phyloP scores from a whole-genome alignment of 805 yeast species.

The Monosporozyma yasuniensis region DNA sequence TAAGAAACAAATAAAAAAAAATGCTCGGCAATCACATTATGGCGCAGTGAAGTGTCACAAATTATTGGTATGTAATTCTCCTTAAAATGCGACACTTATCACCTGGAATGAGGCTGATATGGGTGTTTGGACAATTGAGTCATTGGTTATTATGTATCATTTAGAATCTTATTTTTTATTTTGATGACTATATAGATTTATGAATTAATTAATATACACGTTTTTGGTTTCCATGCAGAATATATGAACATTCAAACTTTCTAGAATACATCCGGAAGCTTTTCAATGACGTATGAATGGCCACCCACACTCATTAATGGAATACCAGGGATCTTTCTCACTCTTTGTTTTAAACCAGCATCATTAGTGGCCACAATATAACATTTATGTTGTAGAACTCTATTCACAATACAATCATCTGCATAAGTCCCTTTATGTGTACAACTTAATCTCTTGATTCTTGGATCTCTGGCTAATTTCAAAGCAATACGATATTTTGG shows the following conservation, averaged over 20 bases:
- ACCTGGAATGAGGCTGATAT: too few relatives aligned
- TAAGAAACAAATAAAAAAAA: too few relatives aligned
- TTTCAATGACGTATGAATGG: conserved; percentile 84
- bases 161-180: background rate
- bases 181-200: background rate
- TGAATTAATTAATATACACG: background rate
- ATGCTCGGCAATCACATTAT: background rate
- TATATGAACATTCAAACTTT: background rate
- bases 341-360: conserved; percentile 89
- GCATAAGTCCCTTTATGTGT: conserved; percentile 96
- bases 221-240: background rate
- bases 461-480: conserved; percentile 85
- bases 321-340: conserved; percentile 94
- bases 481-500: conserved; percentile 91
- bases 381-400: conserved; percentile 94
- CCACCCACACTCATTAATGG: conserved; percentile 96
- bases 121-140: too few relatives aligned
- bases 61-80: too few relatives aligned
- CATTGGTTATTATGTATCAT: background rate
- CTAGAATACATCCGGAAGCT: conserved; percentile 87
- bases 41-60: background rate
- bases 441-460: conserved; percentile 79
- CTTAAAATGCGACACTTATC: background rate
- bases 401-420: conserved; percentile 89
- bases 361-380: conserved; percentile 96